These are phyloP conservation scores for Geotrichum phurueaensis DNA, from an alignment of 1,139 yeast species.

Conservation along the genomic window DNA sequence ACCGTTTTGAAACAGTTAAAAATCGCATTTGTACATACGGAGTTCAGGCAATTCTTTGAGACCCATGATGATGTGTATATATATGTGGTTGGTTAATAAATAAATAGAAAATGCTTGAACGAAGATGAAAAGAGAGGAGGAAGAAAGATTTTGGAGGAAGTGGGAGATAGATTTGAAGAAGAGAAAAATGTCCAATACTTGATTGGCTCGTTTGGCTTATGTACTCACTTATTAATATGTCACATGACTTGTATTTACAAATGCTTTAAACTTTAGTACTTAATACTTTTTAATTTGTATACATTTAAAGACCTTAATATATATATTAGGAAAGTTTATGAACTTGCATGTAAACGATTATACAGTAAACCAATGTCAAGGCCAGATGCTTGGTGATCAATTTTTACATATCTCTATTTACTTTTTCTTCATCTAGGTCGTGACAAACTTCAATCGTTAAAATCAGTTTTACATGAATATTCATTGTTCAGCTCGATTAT, in stretches of 20 bases:
- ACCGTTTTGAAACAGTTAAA: not conserved
- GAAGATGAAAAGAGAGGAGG: not conserved
- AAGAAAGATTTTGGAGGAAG: not conserved
- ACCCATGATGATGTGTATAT: constrained; percentile 27
- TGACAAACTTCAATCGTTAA: too few species aligned
- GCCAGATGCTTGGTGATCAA: too few species aligned
- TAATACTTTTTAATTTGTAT: not conserved
- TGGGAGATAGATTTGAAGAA: not conserved
- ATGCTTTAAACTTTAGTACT: not conserved
- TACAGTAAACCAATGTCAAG: too few species aligned
- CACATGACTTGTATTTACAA: not conserved
- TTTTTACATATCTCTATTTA: too few species aligned
- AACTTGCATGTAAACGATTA: too few species aligned
- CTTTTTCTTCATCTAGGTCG: too few species aligned
- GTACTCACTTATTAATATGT: not conserved
- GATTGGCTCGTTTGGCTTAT: not conserved
- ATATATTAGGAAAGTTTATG: too few species aligned
- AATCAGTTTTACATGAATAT: too few species aligned
- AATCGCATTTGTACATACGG: constrained; percentile 27
- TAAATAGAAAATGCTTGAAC: not conserved
- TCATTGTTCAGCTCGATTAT: too few species aligned
- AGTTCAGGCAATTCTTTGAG: constrained; percentile 37
- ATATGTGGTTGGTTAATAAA: not conserved
- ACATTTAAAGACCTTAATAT: too few species aligned
- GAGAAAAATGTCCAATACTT: not conserved